Evolutionary conservation across 768 basidiomycete species (phyloP).

Genomic region (Rossbeevera mucosa): DNA sequence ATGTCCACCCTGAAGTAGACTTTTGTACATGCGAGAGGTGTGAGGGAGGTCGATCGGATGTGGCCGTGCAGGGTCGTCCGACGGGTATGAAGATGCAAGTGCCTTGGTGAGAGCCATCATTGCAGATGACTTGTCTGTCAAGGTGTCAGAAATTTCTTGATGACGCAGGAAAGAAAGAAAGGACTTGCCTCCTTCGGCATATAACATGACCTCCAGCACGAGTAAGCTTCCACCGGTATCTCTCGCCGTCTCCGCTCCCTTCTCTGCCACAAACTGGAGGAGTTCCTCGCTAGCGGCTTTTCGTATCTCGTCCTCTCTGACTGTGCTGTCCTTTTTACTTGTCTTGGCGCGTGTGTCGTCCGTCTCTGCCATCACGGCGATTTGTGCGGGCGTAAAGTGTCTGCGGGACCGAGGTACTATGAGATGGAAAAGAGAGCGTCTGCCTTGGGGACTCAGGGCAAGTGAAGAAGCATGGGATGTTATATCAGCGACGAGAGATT

Average conservation of each 20-base stretch:
- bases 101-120: constrained; percentile 56
- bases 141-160: not conserved
- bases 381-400: constrained; percentile 84
- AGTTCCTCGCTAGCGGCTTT: constrained; percentile 70
- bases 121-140: constrained; percentile 65
- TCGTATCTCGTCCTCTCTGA: constrained; percentile 67
- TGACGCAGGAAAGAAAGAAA: constrained; percentile 6
- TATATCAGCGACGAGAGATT: constrained; percentile 72
- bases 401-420: constrained; percentile 77
- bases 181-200: constrained; percentile 67
- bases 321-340: constrained; percentile 72
- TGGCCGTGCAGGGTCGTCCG: constrained; percentile 41
- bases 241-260: constrained; percentile 56
- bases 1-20: constrained; percentile 86
- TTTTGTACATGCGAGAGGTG: constrained; percentile 81
- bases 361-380: constrained; percentile 65
- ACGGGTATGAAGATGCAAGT: constrained; percentile 54
- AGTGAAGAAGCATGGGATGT: constrained; percentile 54
- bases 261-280: constrained; percentile 62
- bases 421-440: constrained; percentile 78
- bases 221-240: constrained; percentile 81
- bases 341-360: constrained; percentile 64
- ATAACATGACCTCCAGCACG: constrained; percentile 78
- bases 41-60: constrained; percentile 83
- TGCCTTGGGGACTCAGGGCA: constrained; percentile 63